These are phyloP conservation scores for Metschnikowia orientalis DNA, from an alignment of 805 yeast genomes.

Conservation along the genomic window DNA sequence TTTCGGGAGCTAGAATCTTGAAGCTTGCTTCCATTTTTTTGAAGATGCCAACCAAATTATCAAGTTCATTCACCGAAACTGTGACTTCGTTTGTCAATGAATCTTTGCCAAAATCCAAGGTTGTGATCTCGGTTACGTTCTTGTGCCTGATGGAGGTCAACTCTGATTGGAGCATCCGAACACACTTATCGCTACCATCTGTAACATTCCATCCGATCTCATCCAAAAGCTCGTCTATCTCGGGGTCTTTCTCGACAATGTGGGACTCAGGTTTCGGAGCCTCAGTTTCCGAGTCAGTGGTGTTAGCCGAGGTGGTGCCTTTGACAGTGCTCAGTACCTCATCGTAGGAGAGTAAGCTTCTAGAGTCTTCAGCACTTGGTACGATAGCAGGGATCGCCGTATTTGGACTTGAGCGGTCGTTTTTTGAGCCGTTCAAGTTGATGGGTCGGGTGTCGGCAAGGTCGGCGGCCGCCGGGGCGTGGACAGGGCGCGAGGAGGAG, in stretches of 20 bases:
- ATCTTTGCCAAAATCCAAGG: conserved; percentile 33
- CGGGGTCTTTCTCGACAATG: conserved; percentile 34
- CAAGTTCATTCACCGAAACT: conserved; percentile 32
- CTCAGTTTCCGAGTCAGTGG: conserved; percentile 2
- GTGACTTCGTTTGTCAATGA: conserved; percentile 31
- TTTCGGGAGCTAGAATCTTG: conserved; percentile 52
- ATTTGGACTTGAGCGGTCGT: conserved; percentile 1
- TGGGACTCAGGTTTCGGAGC: conserved; percentile 4
- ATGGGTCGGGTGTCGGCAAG: too few relatives aligned
- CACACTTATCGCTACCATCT: conserved; percentile 58
- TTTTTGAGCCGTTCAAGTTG: conserved; percentile 7
- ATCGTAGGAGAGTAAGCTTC: conserved; percentile 9
- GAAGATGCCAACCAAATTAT: conserved; percentile 34
- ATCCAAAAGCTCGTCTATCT: conserved; percentile 63
- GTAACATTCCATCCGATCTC: conserved; percentile 72
- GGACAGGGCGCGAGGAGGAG: too few relatives aligned
- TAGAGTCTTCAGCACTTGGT: conserved; percentile 4
- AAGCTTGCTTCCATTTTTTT: conserved; percentile 39
- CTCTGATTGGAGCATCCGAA: conserved; percentile 55
- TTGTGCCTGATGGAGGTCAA: conserved; percentile 58
- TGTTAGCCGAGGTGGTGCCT: conserved; percentile 2
- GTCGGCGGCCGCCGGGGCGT: too few relatives aligned
- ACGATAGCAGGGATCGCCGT: not conserved
- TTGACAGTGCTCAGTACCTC: conserved; percentile 2
- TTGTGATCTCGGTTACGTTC: conserved; percentile 47